Percentiles rank a stretch among this genome's conserved stretches.
These are phyloP conservation scores for Solanum chmielewskii DNA, from an alignment of 257 asterid genomes.

Conservation along the genomic window DNA sequence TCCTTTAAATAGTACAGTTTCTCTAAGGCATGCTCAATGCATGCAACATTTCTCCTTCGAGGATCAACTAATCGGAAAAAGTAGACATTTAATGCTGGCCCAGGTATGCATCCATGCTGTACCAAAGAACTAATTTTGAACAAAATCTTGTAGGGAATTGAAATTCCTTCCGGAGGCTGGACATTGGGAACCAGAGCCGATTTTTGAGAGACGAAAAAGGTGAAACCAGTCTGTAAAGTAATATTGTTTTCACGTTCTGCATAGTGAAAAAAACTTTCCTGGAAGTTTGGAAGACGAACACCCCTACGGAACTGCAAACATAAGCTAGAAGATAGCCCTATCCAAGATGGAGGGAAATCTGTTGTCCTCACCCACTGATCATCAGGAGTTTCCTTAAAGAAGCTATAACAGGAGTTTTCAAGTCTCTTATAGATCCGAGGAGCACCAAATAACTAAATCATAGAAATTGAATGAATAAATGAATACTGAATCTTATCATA, in stretches of 20 bases:
- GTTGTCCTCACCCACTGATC: constrained; percentile 90
- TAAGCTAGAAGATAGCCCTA: constrained; percentile 81
- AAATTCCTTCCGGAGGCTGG: constrained; percentile 28
- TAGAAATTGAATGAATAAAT: not conserved
- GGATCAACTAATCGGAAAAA: constrained; percentile 58
- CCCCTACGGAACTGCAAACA: constrained; percentile 52
- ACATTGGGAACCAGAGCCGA: constrained; percentile 60
- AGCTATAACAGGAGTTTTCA: constrained; percentile 19
- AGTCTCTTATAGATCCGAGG: constrained; percentile 65
- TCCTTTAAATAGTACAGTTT: constrained; percentile 43
- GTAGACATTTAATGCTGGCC: constrained; percentile 38
- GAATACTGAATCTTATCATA: not conserved
- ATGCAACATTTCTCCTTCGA: not conserved
- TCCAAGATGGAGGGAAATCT: constrained; percentile 49
- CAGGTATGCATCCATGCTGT: constrained; percentile 76
- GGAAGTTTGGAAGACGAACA: constrained; percentile 51
- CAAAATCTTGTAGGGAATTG: constrained; percentile 46
- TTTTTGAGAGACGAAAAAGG: constrained; percentile 23
- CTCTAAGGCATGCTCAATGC: constrained; percentile 66
- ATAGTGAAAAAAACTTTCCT: constrained; percentile 39
- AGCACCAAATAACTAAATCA: constrained; percentile 57
- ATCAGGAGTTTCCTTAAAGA: constrained; percentile 32
- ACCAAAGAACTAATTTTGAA: constrained; percentile 62
- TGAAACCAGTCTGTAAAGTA: constrained; percentile 18
- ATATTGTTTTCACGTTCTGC: constrained; percentile 33